Evolutionary conservation across 257 asterid species (phyloP).

Genomic region (Solanum arcanum): DNA sequence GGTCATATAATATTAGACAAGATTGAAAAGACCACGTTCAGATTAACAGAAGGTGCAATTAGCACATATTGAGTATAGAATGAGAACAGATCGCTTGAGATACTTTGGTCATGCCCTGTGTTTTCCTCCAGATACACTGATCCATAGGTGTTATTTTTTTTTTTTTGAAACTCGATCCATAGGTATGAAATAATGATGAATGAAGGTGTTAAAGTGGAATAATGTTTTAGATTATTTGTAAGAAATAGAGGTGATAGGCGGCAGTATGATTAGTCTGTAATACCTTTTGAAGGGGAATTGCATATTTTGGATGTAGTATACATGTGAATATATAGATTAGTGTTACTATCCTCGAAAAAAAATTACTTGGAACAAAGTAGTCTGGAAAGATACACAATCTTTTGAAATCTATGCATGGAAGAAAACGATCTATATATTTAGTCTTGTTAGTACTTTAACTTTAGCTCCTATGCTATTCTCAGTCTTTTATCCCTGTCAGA

Average conservation of each 20-base stretch:
- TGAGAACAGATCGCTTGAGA: background rate
- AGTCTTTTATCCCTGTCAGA: background rate
- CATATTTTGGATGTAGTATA: too few relatives aligned
- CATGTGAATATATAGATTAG: too few relatives aligned
- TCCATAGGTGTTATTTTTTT: background rate
- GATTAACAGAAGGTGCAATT: background rate
- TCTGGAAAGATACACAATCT: background rate
- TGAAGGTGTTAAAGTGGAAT: background rate
- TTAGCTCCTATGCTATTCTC: background rate
- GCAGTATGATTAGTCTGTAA: too few relatives aligned
- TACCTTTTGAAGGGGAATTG: too few relatives aligned
- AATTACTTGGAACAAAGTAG: background rate
- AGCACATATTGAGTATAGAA: background rate
- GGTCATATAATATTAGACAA: background rate
- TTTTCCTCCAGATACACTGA: background rate
- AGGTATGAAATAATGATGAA: background rate
- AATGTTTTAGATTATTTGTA: too few relatives aligned
- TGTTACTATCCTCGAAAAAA: too few relatives aligned
- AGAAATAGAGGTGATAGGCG: too few relatives aligned
- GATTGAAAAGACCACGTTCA: background rate
- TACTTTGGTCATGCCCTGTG: background rate
- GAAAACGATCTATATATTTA: background rate
- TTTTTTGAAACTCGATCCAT: background rate
- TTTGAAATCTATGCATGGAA: background rate
- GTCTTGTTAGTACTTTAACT: background rate